A percentile compares a stretch with the other conserved stretches of the same genome.
phyloP scores from a whole-genome alignment of 306 rosid genomes.

The Mucuna pruriens region DNA sequence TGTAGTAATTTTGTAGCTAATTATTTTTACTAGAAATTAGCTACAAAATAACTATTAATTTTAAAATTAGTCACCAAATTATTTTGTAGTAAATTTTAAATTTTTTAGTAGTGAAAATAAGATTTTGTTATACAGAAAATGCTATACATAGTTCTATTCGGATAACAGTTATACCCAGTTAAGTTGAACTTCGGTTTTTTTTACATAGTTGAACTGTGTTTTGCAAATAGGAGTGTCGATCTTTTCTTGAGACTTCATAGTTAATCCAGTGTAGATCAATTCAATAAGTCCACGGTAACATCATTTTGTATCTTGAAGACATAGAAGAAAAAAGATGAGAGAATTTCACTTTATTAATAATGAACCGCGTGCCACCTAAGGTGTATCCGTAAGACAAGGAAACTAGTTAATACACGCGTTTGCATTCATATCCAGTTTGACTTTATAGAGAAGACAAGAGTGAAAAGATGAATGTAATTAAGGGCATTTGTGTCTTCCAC shows the following conservation, averaged over 20 bases:
- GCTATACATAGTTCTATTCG: not conserved
- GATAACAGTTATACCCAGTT: not conserved
- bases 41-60: too few relatives aligned
- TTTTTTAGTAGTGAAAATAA: too few relatives aligned
- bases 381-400: not conserved
- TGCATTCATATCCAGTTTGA: not conserved
- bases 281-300: too few relatives aligned
- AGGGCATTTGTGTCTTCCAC: slow-evolving; percentile 73
- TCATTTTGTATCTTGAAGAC: not conserved
- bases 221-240: not conserved
- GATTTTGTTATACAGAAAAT: not conserved
- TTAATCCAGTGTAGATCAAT: not conserved
- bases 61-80: too few relatives aligned
- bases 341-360: not conserved
- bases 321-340: too few relatives aligned
- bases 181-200: not conserved
- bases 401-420: not conserved
- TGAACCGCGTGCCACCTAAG: not conserved
- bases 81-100: too few relatives aligned
- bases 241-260: not conserved
- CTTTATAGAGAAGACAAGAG: not conserved
- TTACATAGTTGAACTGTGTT: too few relatives aligned
- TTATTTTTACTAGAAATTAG: too few relatives aligned
- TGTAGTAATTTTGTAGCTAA: too few relatives aligned
- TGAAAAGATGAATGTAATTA: not conserved